Evolutionary conservation across 495 filamentous ascomycete genomes (phyloP), one percentile per base, ranked within the genome.

Genomic region (Trichoderma erinaceum): DNA sequence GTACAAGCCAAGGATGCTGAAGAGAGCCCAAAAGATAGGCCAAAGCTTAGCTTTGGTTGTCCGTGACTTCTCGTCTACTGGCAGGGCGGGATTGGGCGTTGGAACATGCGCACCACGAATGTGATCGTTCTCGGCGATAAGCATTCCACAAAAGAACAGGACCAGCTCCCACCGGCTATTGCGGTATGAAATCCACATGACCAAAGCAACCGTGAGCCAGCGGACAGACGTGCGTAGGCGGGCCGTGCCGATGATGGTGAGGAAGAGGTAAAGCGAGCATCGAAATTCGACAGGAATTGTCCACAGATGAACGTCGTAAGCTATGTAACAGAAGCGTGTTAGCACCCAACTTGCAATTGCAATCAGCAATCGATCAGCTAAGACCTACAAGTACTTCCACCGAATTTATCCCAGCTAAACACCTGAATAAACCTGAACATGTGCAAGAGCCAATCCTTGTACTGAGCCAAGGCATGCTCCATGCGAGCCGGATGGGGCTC

Each of bases 231-330:
- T 74, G 41, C 70, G 73, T 41, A 80, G 46, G 58, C 75, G 69
- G 18, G 71, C 74, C 4, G 75, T 76, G 11, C 81, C 88, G 4
- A 89, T 69, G 35, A 86, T 79, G 1, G 81, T 80, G 61, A 89
- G 71, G 74, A 91, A 91, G 4, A 91, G 79, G 63, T 89, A 77
- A 69, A 91, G 83, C 11, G 86, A 88, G 68, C 83, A 83, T 65
- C 86, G 79, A 69, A 89, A 89, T 72, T 91, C 88, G 32, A 90
- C 82, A 0, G 88, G 88, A n/a, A 91, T 89, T 29, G 88, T 91
- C 88, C 88, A 91, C 0, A 90, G 77, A 69, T 89, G 87, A 6
- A 87, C 83, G 65, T 90, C 88, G 71, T 90, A 88, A 44, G 69
- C 76, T 68, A 66, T 78, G 12, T 38, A 7, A 38, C 2, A 75